Base-by-base conservation (phyloP, 179 eudicot species). In the Drosera spatulata region DNA sequence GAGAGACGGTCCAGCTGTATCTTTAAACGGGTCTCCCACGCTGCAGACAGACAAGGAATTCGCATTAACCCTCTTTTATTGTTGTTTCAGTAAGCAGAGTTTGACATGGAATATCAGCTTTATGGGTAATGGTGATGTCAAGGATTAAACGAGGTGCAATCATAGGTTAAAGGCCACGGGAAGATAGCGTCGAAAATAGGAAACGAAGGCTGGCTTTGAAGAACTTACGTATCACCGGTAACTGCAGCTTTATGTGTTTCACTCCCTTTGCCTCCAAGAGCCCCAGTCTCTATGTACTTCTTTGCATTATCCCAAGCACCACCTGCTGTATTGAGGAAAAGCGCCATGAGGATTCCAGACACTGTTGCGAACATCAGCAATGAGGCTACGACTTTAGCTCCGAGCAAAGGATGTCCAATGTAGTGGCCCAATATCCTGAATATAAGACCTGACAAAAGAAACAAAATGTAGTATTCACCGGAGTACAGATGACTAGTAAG, bases 281-380 rank as follows among this genome's bases (percentile, higher is more conserved):
- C 99, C 40, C 99, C 99, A 7, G 99, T 93, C 66, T 93, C 99
- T 40, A 93, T 93, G 64, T 89, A 93, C 69, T 93, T 93, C 85
- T 93, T 93, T 41, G 99, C 99, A 65, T 93, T 93, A 72, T 93
- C 99, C 99, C 99, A 93, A 50, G 99, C 99, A 67, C 99, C 99
- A 58, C 99, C 99, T 53, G 97, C 82, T 37, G 99, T 93, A 68
- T 93, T 93, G 58, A 93, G 79, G 86, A 93, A 93, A 70, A 93
- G 99, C 57, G 99, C 99, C 99, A 93, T 93, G 10, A 93, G 87
- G 66, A 93, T 93, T 39, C 99, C 99, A 55, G 99, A 74, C 69
- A 93, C 99, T 12, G 99, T 93, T 60, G 97, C 95, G 76, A 93
- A 93, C 99, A 90, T 93, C 70, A 93, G 76, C 81, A 93, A 63